A percentile compares a stretch with the other conserved stretches of the same genome.
Conservation (phyloP, 2,329 filamentous ascomycete genomes). For the Sclerotiophoma versabilis region DNA sequence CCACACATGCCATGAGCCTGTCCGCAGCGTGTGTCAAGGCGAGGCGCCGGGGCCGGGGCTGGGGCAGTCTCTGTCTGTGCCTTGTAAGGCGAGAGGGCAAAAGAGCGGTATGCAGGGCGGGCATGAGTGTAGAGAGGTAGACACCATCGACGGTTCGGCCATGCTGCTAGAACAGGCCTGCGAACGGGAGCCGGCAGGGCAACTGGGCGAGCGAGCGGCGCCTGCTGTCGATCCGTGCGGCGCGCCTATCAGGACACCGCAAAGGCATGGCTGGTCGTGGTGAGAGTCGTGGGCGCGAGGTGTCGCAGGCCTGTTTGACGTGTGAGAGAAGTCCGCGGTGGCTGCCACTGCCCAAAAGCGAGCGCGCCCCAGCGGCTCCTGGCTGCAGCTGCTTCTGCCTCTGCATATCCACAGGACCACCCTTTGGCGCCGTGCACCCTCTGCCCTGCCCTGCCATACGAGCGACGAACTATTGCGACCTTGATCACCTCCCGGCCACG, state of each 20-base stretch:
- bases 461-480: conserved; percentile 5
- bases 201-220: conserved; percentile 1
- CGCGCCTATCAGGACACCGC: conserved; percentile 30
- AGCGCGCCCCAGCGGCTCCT: neutral
- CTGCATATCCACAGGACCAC: neutral
- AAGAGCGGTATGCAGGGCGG: conserved; percentile 16
- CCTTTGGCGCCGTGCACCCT: neutral
- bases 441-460: neutral
- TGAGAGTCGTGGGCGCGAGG: conserved; percentile 15
- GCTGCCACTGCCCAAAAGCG: conserved; percentile 33
- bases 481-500: conserved; percentile 17
- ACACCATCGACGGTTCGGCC: conserved; percentile 7
- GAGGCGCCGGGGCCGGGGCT: conserved; percentile 7
- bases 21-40: conserved; percentile 6
- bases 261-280: conserved; percentile 30
- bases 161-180: conserved; percentile 5
- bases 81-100: neutral
- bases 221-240: conserved; percentile 21
- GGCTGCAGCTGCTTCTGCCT: neutral
- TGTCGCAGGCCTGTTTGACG: conserved; percentile 39
- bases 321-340: conserved; percentile 27
- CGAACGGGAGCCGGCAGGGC: conserved; percentile 9
- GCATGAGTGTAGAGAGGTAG: conserved; percentile 4
- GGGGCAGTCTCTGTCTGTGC: no score
- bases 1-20: neutral